A percentile compares a stretch with the other conserved stretches of the same genome.
Conservation (phyloP, 2,329 filamentous ascomycete species). For the Paecilomyces dactylethromorphus region DNA sequence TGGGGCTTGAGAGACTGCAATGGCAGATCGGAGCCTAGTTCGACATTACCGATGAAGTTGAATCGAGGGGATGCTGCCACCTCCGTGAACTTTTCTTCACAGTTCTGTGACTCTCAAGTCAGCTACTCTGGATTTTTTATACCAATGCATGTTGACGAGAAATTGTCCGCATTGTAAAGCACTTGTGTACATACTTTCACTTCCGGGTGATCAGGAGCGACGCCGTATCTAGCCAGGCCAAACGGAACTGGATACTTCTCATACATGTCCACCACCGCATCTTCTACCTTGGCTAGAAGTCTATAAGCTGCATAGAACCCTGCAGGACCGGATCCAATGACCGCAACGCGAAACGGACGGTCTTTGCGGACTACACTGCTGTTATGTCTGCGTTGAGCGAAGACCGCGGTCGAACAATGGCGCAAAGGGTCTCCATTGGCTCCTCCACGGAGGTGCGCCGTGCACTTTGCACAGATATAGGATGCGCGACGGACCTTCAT, state of each 20-base stretch:
- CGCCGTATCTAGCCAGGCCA: conserved; percentile 85
- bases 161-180: not conserved
- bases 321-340: conserved; percentile 89
- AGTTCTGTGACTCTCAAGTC: conserved; percentile 57
- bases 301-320: conserved; percentile 93
- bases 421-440: not conserved
- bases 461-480: conserved; percentile 25
- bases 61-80: conserved; percentile 77
- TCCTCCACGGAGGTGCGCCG: conserved; percentile 6
- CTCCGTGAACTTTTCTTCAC: conserved; percentile 86
- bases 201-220: conserved; percentile 97
- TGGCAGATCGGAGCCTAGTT: conserved; percentile 65
- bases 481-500: conserved; percentile 7
- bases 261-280: conserved; percentile 86
- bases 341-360: conserved; percentile 67
- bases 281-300: conserved; percentile 67
- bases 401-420: conserved; percentile 2
- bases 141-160: not conserved
- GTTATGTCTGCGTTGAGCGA: conserved; percentile 18
- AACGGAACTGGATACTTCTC: conserved; percentile 89
- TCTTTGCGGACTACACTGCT: conserved; percentile 26
- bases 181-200: conserved; percentile 64
- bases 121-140: conserved; percentile 3
- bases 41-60: conserved; percentile 84
- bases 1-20: conserved; percentile 65